Percentiles rank a stretch among this genome's conserved stretches.
Conservation (phyloP, 1,284 basidiomycete species). For the Leccinum insigne region DNA sequence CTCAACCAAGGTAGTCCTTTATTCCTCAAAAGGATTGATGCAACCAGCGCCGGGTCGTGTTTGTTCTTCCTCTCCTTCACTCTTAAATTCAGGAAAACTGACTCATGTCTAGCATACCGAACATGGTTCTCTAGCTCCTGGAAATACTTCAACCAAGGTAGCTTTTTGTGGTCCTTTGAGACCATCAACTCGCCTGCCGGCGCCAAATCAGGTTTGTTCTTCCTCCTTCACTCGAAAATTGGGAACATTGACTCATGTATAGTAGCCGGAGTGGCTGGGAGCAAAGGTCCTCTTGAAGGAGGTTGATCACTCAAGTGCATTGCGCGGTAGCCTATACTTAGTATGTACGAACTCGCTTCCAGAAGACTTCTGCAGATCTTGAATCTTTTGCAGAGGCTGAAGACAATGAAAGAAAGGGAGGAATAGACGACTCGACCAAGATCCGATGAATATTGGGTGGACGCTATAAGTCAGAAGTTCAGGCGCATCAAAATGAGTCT, state of each 20-base stretch:
- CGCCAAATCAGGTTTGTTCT: neutral
- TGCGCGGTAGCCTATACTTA: neutral
- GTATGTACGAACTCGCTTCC: neutral
- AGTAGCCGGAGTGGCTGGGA: neutral
- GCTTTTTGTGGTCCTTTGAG: neutral
- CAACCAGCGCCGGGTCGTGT: no score
- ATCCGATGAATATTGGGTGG: constrained; percentile 4
- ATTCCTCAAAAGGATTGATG: no score
- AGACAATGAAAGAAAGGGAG: neutral
- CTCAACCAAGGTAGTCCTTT: no score
- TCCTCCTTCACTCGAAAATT: neutral
- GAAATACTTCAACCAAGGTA: neutral
- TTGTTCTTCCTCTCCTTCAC: no score
- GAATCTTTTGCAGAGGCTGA: neutral
- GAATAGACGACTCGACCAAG: neutral
- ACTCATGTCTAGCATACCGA: no score
- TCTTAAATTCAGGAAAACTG: no score
- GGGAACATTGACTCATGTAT: neutral
- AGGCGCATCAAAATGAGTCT: neutral
- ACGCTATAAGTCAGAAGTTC: constrained; percentile 2
- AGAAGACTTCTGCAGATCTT: neutral
- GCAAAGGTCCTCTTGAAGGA: neutral
- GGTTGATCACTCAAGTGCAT: neutral
- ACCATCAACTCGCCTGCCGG: neutral
- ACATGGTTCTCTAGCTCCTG: neutral